These are phyloP conservation scores for Euphorbia tirucalli DNA, from an alignment of 345 rosid species.

Conservation along the genomic window DNA sequence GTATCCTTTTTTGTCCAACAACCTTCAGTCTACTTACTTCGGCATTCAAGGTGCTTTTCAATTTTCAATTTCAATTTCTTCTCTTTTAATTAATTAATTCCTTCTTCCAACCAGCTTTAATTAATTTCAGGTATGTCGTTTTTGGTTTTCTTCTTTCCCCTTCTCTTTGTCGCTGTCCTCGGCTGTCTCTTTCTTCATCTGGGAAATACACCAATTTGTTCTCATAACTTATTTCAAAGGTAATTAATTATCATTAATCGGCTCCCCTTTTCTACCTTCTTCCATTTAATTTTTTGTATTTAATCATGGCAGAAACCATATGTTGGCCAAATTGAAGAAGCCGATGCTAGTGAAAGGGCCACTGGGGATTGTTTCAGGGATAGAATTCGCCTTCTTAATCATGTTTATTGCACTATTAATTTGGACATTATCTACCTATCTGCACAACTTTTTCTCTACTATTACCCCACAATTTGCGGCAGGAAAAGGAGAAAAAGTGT, in stretches of 20 bases:
- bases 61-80: not conserved
- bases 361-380: conserved; percentile 67
- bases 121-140: conserved; percentile 9
- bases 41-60: not conserved
- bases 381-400: conserved; percentile 54
- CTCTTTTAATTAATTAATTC: not conserved
- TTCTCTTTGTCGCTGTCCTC: conserved; percentile 21
- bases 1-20: not conserved
- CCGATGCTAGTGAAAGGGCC: conserved; percentile 83
- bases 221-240: too few relatives aligned
- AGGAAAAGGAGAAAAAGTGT: conserved; percentile 39
- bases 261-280: too few relatives aligned
- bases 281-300: too few relatives aligned
- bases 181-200: conserved; percentile 25
- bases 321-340: conserved; percentile 35
- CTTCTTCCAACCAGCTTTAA: not conserved
- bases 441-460: conserved; percentile 39
- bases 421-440: conserved; percentile 53
- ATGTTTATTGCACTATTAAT: conserved; percentile 68
- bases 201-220: not conserved
- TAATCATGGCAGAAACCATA: conserved; percentile 13
- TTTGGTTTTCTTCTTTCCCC: conserved; percentile 7
- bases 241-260: too few relatives aligned
- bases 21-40: not conserved
- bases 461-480: conserved; percentile 45